These are phyloP conservation scores for Straminergon stramineum DNA, from an alignment of 225 moss, liverwort and hornwort genomes.

Conservation along the genomic window DNA sequence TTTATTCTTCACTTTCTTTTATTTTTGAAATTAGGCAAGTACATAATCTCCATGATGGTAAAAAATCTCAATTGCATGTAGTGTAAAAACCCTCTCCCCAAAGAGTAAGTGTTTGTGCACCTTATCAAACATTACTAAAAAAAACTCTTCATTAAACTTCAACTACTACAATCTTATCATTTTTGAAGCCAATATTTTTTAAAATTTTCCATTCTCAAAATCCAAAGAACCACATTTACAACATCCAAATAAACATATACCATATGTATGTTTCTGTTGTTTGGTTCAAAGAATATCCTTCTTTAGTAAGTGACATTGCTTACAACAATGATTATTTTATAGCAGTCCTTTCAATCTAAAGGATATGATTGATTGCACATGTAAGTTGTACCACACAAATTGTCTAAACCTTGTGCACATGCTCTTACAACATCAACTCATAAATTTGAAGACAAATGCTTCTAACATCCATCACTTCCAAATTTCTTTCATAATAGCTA, in stretches of 20 bases:
- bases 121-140: no score
- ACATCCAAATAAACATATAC: no score
- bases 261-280: neutral
- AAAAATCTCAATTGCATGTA: no score
- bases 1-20: neutral
- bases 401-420: rapidly evolving
- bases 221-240: neutral
- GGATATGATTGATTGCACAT: neutral
- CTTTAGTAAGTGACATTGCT: neutral
- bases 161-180: neutral
- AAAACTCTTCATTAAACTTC: neutral
- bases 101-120: neutral
- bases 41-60: neutral
- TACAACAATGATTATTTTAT: neutral
- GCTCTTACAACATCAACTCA: neutral
- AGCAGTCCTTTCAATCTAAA: neutral
- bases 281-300: neutral
- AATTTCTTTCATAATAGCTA: no score
- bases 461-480: neutral
- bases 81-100: neutral
- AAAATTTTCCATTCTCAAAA: neutral
- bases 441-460: neutral
- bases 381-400: neutral
- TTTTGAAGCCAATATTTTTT: neutral
- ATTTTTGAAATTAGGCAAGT: neutral